These are phyloP conservation scores for Lecanicillium sp. DNA, from an alignment of 2,329 filamentous ascomycete species.

Conservation along the genomic window DNA sequence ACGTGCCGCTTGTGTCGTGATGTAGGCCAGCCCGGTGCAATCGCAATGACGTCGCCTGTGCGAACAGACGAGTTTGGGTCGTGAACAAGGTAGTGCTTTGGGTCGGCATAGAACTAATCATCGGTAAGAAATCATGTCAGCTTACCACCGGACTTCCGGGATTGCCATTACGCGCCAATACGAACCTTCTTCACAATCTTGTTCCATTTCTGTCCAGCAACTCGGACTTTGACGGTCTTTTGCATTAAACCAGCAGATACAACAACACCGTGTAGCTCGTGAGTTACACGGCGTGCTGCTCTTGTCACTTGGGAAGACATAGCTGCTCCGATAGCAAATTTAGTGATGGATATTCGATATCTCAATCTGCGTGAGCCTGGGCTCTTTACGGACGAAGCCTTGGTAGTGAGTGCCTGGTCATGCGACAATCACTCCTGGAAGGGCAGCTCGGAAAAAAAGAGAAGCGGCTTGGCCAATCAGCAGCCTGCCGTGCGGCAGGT, in stretches of 20 bases:
- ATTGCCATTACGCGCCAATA: no score
- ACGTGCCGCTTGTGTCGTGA: constrained; percentile 66
- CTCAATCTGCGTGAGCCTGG: no score
- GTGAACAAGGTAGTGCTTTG: constrained; percentile 64
- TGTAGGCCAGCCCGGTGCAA: constrained; percentile 59
- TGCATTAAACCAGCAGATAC: constrained; percentile 72
- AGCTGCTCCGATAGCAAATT: no score
- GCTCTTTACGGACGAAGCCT: no score
- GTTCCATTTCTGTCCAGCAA: constrained; percentile 68
- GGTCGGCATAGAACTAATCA: constrained; percentile 53
- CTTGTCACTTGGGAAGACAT: constrained; percentile 39
- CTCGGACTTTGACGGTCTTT: constrained; percentile 72
- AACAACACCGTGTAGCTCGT: constrained; percentile 61
- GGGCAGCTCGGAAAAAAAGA: background rate
- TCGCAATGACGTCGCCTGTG: constrained; percentile 68
- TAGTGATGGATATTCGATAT: no score
- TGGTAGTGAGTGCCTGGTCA: no score
- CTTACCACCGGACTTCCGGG: no score
- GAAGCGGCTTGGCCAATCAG: background rate
- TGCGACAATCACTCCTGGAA: background rate
- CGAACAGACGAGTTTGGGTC: constrained; percentile 70
- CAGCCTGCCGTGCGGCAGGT: background rate
- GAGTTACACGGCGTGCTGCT: constrained; percentile 39
- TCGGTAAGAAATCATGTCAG: background rate
- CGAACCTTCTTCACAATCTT: constrained; percentile 64